Base-by-base conservation (phyloP, 257 asterid genomes). In the Ocimum tenuiflorum region DNA sequence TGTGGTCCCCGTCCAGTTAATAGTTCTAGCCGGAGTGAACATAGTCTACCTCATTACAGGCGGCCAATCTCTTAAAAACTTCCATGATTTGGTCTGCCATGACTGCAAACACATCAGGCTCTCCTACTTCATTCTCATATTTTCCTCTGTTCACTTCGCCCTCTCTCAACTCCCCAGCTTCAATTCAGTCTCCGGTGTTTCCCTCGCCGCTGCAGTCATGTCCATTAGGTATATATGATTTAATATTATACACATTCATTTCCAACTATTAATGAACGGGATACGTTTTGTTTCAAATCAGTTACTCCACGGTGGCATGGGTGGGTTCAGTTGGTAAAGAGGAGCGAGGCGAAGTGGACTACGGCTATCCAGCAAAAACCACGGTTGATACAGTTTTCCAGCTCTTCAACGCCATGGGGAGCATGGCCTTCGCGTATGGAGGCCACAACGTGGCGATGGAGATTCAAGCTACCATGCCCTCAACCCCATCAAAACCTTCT, bases 391-490 rank as follows among this genome's bases (percentile, higher is more conserved):
- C 57, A 0, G 38, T 77, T 3, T 72, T 77, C 6, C 45, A 33
- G 59, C 71, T 77, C 79, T 80, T 77, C 51, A 65, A 64, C 9
- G 82, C 79, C 0, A 5, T 74, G 73, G 85, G 83, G 4, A 55
- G 18, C 17, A 58, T 80, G 0, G 79, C 79, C 0, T 80, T 80
- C 15, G 77, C 83, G 1, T 80, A 77, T 33, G 78, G 72, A 0
- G 82, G 82, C 6, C 82, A 80, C 66, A 77, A 74, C n/a, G 77
- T 80, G 6, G 80, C 55, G 65, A 18, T 77, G 75, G 66, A 72
- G 69, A 83, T 76, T 35, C 84, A 79, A 38, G 75, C 81, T 0
- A 72, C 80, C 0, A 74, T 82, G 58, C 85, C 81, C 62, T 80
- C 81, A 0, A 36, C 77, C 0, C 82, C 78, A 0, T 49, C 46